These are phyloP conservation scores for Reutealis trisperma DNA, from an alignment of 345 rosid genomes.

Conservation along the genomic window DNA sequence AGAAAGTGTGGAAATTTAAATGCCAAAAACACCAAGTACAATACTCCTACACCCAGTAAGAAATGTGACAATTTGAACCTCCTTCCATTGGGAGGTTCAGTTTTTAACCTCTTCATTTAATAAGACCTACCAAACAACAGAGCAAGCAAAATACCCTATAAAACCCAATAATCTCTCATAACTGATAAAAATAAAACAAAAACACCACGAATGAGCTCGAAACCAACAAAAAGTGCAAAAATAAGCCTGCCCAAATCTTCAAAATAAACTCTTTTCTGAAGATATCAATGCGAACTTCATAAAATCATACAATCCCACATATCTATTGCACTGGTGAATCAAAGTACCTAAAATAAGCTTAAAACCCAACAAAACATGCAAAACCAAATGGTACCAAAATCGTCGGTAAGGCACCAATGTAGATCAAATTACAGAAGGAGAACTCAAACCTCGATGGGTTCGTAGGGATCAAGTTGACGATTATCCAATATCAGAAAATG, in stretches of 20 bases:
- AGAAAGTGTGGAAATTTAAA: constrained; percentile 82
- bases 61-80: constrained; percentile 82
- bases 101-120: constrained; percentile 79
- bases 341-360: constrained; percentile 11
- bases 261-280: constrained; percentile 18
- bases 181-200: not conserved
- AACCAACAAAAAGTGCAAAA: not conserved
- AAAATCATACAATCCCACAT: constrained; percentile 15
- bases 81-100: constrained; percentile 54
- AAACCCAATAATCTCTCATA: constrained; percentile 23
- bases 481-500: constrained; percentile 21
- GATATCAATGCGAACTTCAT: constrained; percentile 14
- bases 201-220: not conserved
- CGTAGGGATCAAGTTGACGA: constrained; percentile 15
- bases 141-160: constrained; percentile 19
- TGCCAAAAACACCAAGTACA: constrained; percentile 76
- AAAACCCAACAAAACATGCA: constrained; percentile 5
- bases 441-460: constrained; percentile 19
- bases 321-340: not conserved
- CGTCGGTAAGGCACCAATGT: not conserved
- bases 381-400: constrained; percentile 7
- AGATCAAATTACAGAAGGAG: constrained; percentile 15
- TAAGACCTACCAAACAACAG: constrained; percentile 22
- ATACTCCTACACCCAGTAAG: constrained; percentile 56
- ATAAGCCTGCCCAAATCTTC: constrained; percentile 4